phyloP scores from a whole-genome alignment of 805 yeast species.

The Yamadazyma ubonensis region DNA sequence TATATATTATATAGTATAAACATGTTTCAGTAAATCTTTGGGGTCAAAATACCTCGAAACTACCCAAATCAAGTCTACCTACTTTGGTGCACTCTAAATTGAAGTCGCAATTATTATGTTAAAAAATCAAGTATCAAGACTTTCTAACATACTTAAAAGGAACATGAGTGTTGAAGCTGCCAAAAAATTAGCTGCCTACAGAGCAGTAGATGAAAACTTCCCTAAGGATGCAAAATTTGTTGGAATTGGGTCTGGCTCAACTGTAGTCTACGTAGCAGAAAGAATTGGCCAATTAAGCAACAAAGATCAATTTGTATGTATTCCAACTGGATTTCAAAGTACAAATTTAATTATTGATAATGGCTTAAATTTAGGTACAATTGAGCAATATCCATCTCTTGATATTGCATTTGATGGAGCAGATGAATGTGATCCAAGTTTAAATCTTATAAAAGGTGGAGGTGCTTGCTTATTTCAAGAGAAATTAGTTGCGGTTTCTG shows the following conservation, averaged over 20 bases:
- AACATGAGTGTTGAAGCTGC: conserved; percentile 61
- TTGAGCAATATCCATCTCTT: conserved; percentile 78
- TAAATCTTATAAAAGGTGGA: conserved; percentile 95
- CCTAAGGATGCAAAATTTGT: conserved; percentile 67
- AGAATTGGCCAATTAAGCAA: conserved; percentile 70
- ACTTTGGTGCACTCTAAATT: too few relatives aligned
- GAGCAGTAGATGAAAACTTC: conserved; percentile 87
- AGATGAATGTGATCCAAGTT: conserved; percentile 79
- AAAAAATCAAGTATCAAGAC: neutral
- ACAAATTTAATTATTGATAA: conserved; percentile 80
- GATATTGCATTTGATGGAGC: conserved; percentile 99
- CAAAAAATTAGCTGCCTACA: conserved; percentile 86
- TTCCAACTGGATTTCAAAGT: conserved; percentile 97
- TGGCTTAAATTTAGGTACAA: conserved; percentile 72
- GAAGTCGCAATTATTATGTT: conserved; percentile 4
- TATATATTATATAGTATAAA: too few relatives aligned
- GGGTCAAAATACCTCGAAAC: too few relatives aligned
- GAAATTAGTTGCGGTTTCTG: conserved; percentile 82
- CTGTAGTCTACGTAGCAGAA: conserved; percentile 97
- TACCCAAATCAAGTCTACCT: too few relatives aligned
- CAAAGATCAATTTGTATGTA: conserved; percentile 64
- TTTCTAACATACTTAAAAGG: conserved; percentile 1
- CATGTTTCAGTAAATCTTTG: too few relatives aligned
- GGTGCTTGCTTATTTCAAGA: conserved; percentile 98
- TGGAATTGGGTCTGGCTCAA: conserved; percentile 96